These are phyloP conservation scores for Hymenoscyphus linearis DNA, from an alignment of 2,329 filamentous ascomycete genomes.

Conservation along the genomic window DNA sequence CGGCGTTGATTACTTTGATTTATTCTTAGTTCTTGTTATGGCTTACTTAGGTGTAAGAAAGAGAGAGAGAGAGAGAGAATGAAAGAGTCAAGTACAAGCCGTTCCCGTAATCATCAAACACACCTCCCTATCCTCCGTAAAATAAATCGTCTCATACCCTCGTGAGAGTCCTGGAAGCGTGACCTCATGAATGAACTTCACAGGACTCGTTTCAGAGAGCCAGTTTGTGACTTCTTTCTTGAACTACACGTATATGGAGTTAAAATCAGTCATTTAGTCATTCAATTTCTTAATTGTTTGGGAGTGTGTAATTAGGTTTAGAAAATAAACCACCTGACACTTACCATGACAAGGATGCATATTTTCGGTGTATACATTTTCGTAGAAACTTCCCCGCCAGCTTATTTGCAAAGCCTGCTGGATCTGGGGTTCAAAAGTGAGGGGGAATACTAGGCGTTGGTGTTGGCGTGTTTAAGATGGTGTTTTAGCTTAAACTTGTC, in stretches of 20 bases:
- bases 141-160: background rate
- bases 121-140: background rate
- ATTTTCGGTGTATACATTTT: background rate
- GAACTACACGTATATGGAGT: background rate
- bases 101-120: background rate
- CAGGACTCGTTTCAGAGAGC: background rate
- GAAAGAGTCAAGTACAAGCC: no score
- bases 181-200: background rate
- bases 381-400: no score
- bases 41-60: no score
- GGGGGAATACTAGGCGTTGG: background rate
- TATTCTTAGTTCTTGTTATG: background rate
- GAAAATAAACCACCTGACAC: no score
- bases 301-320: no score
- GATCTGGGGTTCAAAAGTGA: background rate
- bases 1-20: constrained; percentile 57
- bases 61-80: background rate
- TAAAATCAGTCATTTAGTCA: background rate
- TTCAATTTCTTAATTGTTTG: background rate
- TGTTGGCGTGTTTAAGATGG: no score
- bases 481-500: no score
- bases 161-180: background rate
- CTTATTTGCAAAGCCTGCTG: background rate
- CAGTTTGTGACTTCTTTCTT: background rate
- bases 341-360: background rate